These are phyloP conservation scores for Forsythia suspensa DNA, from an alignment of 257 asterid genomes.

Conservation along the genomic window DNA sequence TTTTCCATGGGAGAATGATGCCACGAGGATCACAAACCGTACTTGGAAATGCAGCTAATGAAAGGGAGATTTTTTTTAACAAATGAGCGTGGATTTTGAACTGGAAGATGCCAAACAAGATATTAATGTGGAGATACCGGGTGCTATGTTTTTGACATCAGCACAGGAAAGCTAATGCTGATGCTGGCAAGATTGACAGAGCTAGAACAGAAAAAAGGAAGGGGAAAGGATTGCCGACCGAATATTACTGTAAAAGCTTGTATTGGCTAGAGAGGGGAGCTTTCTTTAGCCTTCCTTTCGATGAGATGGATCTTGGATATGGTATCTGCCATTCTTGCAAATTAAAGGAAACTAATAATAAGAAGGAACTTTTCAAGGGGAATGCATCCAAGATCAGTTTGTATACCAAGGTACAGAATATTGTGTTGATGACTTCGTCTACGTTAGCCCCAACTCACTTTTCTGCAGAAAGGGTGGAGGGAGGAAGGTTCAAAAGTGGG, in stretches of 20 bases:
- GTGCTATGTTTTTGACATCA: conserved; percentile 81
- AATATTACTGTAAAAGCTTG: conserved; percentile 84
- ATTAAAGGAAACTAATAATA: conserved; percentile 38
- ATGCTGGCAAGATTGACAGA: conserved; percentile 65
- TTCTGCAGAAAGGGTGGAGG: conserved; percentile 48
- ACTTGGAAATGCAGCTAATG: conserved; percentile 83
- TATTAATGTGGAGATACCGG: conserved; percentile 47
- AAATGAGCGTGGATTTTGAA: conserved; percentile 62
- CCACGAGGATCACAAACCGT: conserved; percentile 73
- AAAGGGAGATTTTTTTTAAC: conserved; percentile 84
- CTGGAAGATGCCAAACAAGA: conserved; percentile 58
- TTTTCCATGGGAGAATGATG: conserved; percentile 83
- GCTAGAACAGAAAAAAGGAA: conserved; percentile 84
- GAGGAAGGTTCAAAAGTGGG: conserved; percentile 68
- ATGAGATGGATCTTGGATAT: conserved; percentile 69
- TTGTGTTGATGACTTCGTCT: conserved; percentile 63
- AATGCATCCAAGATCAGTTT: conserved; percentile 52
- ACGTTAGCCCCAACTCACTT: conserved; percentile 64
- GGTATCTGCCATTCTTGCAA: conserved; percentile 76
- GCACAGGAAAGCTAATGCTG: conserved; percentile 63
- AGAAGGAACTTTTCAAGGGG: conserved; percentile 40
- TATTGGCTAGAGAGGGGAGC: conserved; percentile 89
- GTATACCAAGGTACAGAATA: conserved; percentile 58
- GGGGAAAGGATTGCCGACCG: conserved; percentile 63
- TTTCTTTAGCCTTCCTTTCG: conserved; percentile 60